phyloP scores from a whole-genome alignment of 257 asterid genomes.

The Solanum etuberosum region DNA sequence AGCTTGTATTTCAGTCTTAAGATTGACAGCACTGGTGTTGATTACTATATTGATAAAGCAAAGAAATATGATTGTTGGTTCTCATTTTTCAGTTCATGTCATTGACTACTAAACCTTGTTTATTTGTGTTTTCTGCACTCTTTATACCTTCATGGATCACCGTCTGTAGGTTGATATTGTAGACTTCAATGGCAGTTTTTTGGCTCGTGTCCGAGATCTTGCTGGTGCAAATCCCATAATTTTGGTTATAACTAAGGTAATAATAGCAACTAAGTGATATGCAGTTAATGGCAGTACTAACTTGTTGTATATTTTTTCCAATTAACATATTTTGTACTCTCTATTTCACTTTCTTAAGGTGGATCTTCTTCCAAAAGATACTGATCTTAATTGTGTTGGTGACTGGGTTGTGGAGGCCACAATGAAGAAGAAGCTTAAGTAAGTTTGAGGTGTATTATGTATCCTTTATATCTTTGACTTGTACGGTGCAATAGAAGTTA shows the following conservation, averaged over 20 bases:
- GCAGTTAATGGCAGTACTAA: neutral
- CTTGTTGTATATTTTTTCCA: neutral
- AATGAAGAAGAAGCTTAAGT: slow-evolving; percentile 91
- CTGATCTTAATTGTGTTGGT: slow-evolving; percentile 91
- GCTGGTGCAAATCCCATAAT: slow-evolving; percentile 95
- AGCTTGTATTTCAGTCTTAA: neutral
- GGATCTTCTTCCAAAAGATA: slow-evolving; percentile 96
- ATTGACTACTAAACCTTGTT: neutral
- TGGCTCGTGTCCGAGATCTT: slow-evolving; percentile 78
- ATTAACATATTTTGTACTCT: neutral
- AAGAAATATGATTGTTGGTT: neutral
- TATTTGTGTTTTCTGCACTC: neutral
- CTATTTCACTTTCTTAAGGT: slow-evolving; percentile 34
- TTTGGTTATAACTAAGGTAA: slow-evolving; percentile 86
- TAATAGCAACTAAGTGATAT: neutral
- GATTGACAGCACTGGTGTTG: neutral
- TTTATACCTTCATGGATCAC: neutral
- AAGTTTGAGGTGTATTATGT: slow-evolving; percentile 20
- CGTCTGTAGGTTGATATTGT: slow-evolving; percentile 77
- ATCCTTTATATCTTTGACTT: neutral
- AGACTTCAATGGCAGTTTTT: slow-evolving; percentile 93
- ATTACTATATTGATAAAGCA: neutral
- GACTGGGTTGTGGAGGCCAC: slow-evolving; percentile 99
- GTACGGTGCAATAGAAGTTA: neutral
- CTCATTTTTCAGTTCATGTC: neutral